Percentiles rank a stretch among this genome's conserved stretches.
phyloP scores from a whole-genome alignment of 2,329 filamentous ascomycete genomes.

The Trichoderma hamatum region DNA sequence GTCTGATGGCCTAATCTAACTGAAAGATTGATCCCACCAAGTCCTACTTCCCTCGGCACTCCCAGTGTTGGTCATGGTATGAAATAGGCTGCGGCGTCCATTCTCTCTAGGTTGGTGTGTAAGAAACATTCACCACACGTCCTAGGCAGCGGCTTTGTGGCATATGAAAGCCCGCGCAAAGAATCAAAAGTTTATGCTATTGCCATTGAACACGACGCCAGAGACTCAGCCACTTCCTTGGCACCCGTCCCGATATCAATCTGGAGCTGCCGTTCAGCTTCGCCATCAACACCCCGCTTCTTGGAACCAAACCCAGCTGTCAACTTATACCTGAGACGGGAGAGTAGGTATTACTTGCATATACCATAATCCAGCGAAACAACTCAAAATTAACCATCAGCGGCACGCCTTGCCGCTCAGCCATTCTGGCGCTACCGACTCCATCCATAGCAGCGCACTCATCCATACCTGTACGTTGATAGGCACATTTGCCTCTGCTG shows the following conservation, averaged over 20 bases:
- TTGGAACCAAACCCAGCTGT: background rate
- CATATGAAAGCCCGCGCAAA: background rate
- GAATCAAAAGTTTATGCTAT: background rate
- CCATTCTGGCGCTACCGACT: conserved; percentile 18
- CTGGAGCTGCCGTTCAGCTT: background rate
- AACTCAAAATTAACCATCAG: background rate
- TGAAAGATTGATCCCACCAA: conserved; percentile 12
- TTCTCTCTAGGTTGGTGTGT: background rate
- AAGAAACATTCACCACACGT: background rate
- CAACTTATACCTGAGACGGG: conserved; percentile 11
- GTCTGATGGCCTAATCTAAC: conserved; percentile 19
- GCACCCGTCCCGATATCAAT: background rate
- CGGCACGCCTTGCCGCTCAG: conserved; percentile 12
- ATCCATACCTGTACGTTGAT: background rate
- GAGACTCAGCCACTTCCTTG: background rate
- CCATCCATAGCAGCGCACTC: conserved; percentile 3
- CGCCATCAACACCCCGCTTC: conserved; percentile 6
- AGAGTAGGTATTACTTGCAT: conserved; percentile 14
- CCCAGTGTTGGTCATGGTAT: background rate
- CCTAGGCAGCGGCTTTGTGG: background rate
- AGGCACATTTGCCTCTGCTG: background rate
- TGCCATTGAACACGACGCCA: background rate
- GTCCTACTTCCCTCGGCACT: background rate
- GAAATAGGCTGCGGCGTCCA: conserved; percentile 2
- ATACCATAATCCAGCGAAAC: background rate